Percentiles rank a stretch among this genome's conserved stretches.
Conservation (phyloP, 1,284 basidiomycete genomes). For the Ustilago trichophora region DNA sequence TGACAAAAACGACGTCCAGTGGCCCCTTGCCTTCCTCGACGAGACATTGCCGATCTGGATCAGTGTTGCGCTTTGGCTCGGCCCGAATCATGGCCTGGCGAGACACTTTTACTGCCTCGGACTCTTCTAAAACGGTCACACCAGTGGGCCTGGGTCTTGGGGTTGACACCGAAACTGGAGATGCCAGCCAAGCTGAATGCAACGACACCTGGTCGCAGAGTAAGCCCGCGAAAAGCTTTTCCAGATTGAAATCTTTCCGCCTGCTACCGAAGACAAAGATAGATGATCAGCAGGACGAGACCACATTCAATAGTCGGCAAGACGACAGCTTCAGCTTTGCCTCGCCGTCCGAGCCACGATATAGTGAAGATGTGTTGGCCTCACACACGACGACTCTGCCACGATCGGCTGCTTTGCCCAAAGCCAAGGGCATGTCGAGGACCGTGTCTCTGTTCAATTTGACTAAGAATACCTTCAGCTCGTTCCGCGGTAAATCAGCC, state of each 20-base stretch:
- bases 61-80: slow-evolving; percentile 19
- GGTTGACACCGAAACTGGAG: neutral
- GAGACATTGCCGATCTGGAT: slow-evolving; percentile 30
- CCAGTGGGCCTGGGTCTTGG: slow-evolving; percentile 16
- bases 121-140: neutral
- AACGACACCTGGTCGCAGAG: neutral
- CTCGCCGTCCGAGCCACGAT: neutral
- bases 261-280: slow-evolving; percentile 1
- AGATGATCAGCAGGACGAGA: neutral
- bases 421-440: slow-evolving; percentile 9
- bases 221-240: slow-evolving; percentile 5
- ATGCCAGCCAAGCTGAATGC: neutral
- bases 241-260: slow-evolving; percentile 21
- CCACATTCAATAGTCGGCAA: neutral
- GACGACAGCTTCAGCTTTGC: neutral
- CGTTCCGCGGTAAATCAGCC: slow-evolving; percentile 5
- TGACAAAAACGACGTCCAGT: too few relatives aligned
- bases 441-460: slow-evolving; percentile 25
- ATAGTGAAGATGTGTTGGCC: neutral
- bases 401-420: neutral
- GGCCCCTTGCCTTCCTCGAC: too few relatives aligned
- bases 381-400: neutral
- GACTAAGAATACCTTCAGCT: slow-evolving; percentile 13
- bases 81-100: slow-evolving; percentile 20
- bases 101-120: slow-evolving; percentile 1